phyloP scores from a whole-genome alignment of 345 rosid species.

The Hibiscus trionum region DNA sequence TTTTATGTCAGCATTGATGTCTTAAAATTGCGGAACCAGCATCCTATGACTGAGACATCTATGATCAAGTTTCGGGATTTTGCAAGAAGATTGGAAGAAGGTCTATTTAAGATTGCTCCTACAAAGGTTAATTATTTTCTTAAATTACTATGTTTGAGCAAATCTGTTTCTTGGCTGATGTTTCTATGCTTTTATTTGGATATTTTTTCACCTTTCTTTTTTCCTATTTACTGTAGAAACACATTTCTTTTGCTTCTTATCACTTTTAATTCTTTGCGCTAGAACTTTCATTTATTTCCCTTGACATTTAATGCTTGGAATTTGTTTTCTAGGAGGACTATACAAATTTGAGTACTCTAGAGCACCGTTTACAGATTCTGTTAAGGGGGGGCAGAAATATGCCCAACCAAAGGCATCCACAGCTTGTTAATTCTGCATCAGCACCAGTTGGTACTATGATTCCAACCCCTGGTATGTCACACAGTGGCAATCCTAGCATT shows the following conservation, averaged over 20 bases:
- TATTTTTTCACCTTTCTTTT: not conserved
- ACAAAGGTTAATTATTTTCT: constrained; percentile 46
- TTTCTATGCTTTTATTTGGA: not conserved
- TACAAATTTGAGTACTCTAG: constrained; percentile 59
- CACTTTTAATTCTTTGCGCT: not conserved
- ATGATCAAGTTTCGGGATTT: constrained; percentile 43
- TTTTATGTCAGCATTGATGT: constrained; percentile 35
- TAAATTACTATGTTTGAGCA: not conserved
- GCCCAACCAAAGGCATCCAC: constrained; percentile 40
- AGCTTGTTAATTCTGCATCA: constrained; percentile 46
- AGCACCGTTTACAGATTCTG: constrained; percentile 47
- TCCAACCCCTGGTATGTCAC: constrained; percentile 88
- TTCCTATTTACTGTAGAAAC: not conserved
- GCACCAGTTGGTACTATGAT: constrained; percentile 71
- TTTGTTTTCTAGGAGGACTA: constrained; percentile 67
- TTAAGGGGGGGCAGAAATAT: constrained; percentile 34
- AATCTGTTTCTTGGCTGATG: not conserved
- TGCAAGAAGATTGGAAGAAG: constrained; percentile 82
- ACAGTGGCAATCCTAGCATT: constrained; percentile 41
- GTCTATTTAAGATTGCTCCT: constrained; percentile 55
- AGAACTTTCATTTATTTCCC: not conserved
- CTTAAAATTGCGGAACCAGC: constrained; percentile 48
- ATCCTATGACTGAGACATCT: constrained; percentile 31
- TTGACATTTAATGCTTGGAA: constrained; percentile 11
- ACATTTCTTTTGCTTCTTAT: not conserved